Conservation (phyloP, 2,329 filamentous ascomycete species). For the Dothidotthia symphoricarpi region DNA sequence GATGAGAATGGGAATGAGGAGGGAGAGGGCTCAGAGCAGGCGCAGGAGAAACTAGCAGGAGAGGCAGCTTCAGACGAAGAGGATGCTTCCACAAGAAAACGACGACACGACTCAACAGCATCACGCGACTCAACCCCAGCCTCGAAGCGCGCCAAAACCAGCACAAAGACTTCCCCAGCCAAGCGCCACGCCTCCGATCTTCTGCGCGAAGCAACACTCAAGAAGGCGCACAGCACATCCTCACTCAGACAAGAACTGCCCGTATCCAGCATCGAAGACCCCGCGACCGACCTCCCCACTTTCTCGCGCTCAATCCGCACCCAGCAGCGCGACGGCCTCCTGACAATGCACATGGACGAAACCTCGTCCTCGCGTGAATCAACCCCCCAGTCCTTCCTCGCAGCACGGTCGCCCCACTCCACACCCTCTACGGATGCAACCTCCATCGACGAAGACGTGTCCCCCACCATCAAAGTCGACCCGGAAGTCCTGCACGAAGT, state of each 20-base stretch:
- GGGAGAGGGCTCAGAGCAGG: background rate
- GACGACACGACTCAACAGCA: slow-evolving; percentile 21
- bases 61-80: slow-evolving; percentile 4
- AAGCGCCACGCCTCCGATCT: slow-evolving; percentile 14
- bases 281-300: slow-evolving; percentile 16
- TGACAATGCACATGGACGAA: slow-evolving; percentile 32
- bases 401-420: slow-evolving; percentile 35
- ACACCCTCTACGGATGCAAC: slow-evolving; percentile 40
- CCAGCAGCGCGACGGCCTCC: slow-evolving; percentile 33
- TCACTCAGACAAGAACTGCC: slow-evolving; percentile 32
- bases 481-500: slow-evolving; percentile 19
- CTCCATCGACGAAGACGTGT: slow-evolving; percentile 37
- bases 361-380: slow-evolving; percentile 26
- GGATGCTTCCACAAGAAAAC: slow-evolving; percentile 23
- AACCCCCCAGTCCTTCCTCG: slow-evolving; percentile 29
- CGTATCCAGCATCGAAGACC: slow-evolving; percentile 35
- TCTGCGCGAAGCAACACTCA: slow-evolving; percentile 27
- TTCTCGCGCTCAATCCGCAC: slow-evolving; percentile 28
- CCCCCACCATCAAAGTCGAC: slow-evolving; percentile 24
- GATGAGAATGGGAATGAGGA: slow-evolving; percentile 40
- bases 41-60: background rate
- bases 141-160: slow-evolving; percentile 13
- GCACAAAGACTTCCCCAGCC: slow-evolving; percentile 12
- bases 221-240: slow-evolving; percentile 36
- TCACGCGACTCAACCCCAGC: slow-evolving; percentile 15